Evolutionary conservation across 257 asterid species (phyloP).

Genomic region (Anisodus acutangulus): DNA sequence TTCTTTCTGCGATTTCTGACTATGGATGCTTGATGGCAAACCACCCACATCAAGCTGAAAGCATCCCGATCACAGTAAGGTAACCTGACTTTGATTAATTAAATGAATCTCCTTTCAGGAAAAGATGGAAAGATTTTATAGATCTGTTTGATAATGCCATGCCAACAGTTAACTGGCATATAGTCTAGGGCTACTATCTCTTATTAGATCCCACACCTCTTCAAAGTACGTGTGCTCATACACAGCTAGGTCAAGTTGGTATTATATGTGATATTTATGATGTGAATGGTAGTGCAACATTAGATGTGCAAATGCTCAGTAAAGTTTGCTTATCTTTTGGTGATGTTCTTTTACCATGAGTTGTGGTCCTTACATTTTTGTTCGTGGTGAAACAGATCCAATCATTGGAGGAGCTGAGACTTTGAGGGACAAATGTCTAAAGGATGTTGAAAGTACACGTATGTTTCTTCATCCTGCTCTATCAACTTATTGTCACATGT

Average conservation of each 20-base stretch:
- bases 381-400: slow-evolving; percentile 72
- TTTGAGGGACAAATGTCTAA: slow-evolving; percentile 67
- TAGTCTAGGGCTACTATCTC: background rate
- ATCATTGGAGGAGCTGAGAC: slow-evolving; percentile 88
- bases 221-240: too few relatives aligned
- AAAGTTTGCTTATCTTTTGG: background rate
- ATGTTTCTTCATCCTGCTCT: slow-evolving; percentile 42
- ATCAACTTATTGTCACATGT: slow-evolving; percentile 25
- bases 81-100: background rate
- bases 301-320: background rate
- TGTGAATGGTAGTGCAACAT: background rate
- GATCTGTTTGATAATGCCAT: background rate
- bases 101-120: slow-evolving; percentile 6
- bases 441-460: slow-evolving; percentile 80
- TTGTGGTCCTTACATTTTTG: slow-evolving; percentile 34
- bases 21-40: background rate
- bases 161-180: background rate
- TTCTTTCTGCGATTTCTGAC: background rate
- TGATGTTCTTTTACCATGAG: background rate
- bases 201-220: background rate
- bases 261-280: background rate
- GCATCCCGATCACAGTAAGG: slow-evolving; percentile 6
- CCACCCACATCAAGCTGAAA: background rate
- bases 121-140: background rate
- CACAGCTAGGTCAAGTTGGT: background rate